These are phyloP conservation scores for Penicillium paradoxum DNA, from an alignment of 495 filamentous ascomycete genomes.

Conservation along the genomic window DNA sequence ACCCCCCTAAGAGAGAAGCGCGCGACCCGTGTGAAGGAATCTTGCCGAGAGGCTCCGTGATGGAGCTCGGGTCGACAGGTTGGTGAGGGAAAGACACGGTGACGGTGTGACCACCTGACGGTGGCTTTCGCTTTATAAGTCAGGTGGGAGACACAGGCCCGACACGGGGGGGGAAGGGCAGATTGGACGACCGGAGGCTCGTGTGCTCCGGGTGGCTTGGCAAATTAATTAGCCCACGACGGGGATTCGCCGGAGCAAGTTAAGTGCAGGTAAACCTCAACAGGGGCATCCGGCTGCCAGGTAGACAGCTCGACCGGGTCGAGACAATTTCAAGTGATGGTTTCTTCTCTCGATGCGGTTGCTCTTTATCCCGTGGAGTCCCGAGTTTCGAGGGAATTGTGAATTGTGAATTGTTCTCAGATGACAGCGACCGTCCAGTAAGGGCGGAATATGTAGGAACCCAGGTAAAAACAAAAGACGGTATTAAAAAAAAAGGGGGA, in stretches of 20 bases:
- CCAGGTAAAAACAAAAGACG: neutral
- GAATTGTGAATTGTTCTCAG: neutral
- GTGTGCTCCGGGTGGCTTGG: slow-evolving; percentile 21
- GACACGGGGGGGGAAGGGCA: slow-evolving; percentile 4
- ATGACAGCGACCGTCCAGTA: slow-evolving; percentile 1
- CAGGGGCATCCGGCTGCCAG: slow-evolving; percentile 7
- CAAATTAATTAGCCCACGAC: slow-evolving; percentile 6
- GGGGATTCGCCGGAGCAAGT: slow-evolving; percentile 1
- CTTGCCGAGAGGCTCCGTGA: slow-evolving; percentile 48
- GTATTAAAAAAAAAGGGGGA: neutral
- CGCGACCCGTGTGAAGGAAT: slow-evolving; percentile 57
- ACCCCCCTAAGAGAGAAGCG: slow-evolving; percentile 61
- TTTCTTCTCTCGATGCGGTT: neutral
- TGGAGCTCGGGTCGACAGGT: slow-evolving; percentile 35
- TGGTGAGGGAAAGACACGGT: slow-evolving; percentile 34
- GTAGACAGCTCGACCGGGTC: slow-evolving; percentile 9
- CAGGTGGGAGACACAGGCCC: slow-evolving; percentile 7
- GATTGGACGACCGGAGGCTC: slow-evolving; percentile 14
- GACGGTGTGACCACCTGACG: slow-evolving; percentile 34
- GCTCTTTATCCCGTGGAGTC: neutral
- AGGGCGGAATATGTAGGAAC: slow-evolving; percentile 1
- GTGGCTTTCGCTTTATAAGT: slow-evolving; percentile 19
- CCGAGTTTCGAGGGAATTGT: neutral
- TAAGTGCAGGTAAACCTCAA: neutral
- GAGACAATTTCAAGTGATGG: neutral